These are phyloP conservation scores for Metschnikowia picachoensis DNA, from an alignment of 805 yeast species.

Conservation along the genomic window DNA sequence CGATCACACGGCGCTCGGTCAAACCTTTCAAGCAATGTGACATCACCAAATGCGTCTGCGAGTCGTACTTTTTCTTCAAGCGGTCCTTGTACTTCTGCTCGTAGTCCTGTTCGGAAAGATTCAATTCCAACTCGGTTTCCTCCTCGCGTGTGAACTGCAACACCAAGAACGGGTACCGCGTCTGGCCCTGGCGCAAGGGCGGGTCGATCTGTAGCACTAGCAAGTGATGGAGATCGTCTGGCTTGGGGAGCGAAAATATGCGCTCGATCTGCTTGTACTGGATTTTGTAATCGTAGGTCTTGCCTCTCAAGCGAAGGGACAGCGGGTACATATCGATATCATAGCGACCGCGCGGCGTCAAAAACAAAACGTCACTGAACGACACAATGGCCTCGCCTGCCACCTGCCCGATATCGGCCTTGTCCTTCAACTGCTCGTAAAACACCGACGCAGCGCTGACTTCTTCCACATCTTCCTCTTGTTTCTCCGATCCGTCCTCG, in stretches of 20 bases:
- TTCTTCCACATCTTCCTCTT: slow-evolving; percentile 39
- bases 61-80: slow-evolving; percentile 72
- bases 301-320: slow-evolving; percentile 89
- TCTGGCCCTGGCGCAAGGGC: slow-evolving; percentile 97
- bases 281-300: slow-evolving; percentile 94
- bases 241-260: slow-evolving; percentile 87
- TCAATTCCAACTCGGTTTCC: slow-evolving; percentile 85
- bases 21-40: slow-evolving; percentile 87
- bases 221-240: slow-evolving; percentile 88
- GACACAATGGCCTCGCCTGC: slow-evolving; percentile 95
- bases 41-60: slow-evolving; percentile 81
- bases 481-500: slow-evolving; percentile 29
- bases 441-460: slow-evolving; percentile 77
- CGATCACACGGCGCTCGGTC: slow-evolving; percentile 78
- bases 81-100: slow-evolving; percentile 70
- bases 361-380: slow-evolving; percentile 82
- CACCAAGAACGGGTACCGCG: slow-evolving; percentile 88
- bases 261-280: slow-evolving; percentile 88
- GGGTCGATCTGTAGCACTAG: slow-evolving; percentile 91
- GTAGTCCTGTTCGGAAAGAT: slow-evolving; percentile 78
- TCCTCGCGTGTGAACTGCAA: slow-evolving; percentile 88
- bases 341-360: slow-evolving; percentile 98
- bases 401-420: slow-evolving; percentile 90
- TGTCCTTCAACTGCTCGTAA: slow-evolving; percentile 86
- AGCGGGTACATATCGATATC: slow-evolving; percentile 91